Conservation (phyloP, 2,329 filamentous ascomycete species). For the Lachnellula arida region DNA sequence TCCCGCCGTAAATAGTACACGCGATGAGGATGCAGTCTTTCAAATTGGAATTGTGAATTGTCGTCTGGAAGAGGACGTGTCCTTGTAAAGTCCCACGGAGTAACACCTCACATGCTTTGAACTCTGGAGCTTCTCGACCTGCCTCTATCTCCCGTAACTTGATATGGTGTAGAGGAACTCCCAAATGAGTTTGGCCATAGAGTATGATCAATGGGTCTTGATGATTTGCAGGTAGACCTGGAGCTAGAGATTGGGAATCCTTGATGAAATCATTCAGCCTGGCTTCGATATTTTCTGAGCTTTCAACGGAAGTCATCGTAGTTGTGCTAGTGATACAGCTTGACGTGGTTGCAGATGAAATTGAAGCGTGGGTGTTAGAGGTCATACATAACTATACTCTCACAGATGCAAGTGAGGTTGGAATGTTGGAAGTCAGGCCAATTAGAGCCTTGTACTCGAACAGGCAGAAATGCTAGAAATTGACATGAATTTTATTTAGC, state of each 20-base stretch:
- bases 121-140: background rate
- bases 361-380: background rate
- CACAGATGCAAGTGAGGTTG: too few species aligned
- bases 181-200: background rate
- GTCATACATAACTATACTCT: too few species aligned
- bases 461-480: too few species aligned
- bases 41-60: background rate
- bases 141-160: background rate
- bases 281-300: background rate
- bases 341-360: background rate
- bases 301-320: background rate
- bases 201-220: background rate
- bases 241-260: background rate
- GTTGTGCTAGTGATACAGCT: background rate
- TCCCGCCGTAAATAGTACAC: background rate
- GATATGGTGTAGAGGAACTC: background rate
- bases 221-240: background rate
- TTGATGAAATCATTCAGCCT: background rate
- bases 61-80: background rate
- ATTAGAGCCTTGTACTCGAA: background rate
- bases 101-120: background rate
- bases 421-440: background rate
- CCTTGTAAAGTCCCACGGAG: background rate
- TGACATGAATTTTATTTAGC: too few species aligned
- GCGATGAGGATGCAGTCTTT: background rate